Conservation (phyloP, 768 basidiomycete genomes). For the Panellus pusillus region DNA sequence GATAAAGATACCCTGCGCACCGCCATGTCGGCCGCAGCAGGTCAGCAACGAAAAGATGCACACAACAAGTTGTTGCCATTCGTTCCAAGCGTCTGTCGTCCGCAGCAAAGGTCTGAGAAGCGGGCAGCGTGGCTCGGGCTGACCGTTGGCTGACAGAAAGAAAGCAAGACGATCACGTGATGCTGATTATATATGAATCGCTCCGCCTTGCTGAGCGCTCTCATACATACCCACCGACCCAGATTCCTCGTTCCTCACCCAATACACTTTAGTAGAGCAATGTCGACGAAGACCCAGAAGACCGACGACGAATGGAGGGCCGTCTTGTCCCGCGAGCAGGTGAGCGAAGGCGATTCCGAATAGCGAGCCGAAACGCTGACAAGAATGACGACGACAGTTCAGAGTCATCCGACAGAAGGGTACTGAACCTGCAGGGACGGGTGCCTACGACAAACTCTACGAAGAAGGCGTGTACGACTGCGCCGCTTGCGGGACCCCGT, state of each 20-base stretch:
- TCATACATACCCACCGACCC: background rate
- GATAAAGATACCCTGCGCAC: too few species aligned
- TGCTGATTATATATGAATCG: background rate
- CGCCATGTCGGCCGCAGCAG: too few species aligned
- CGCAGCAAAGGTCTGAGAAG: too few species aligned
- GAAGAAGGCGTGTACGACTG: constrained; percentile 74
- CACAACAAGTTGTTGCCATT: too few species aligned
- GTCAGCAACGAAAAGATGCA: too few species aligned
- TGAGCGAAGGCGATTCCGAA: constrained; percentile 29
- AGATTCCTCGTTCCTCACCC: background rate
- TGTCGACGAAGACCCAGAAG: constrained; percentile 44
- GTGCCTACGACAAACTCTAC: constrained; percentile 73
- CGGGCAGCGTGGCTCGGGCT: background rate
- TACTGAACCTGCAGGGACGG: constrained; percentile 77
- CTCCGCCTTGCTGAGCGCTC: background rate
- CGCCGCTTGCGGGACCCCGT: constrained; percentile 75
- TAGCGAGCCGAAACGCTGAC: background rate
- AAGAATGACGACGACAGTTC: constrained; percentile 53
- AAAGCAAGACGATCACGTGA: constrained; percentile 1
- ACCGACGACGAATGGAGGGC: constrained; percentile 84
- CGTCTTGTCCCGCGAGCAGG: constrained; percentile 78
- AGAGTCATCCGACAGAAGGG: constrained; percentile 83
- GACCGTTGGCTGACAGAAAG: background rate
- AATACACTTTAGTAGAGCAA: constrained; percentile 27
- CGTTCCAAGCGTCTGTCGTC: too few species aligned